Evolutionary conservation across 176 grass and related monocot species (phyloP).

Genomic region (Leersia perrieri): DNA sequence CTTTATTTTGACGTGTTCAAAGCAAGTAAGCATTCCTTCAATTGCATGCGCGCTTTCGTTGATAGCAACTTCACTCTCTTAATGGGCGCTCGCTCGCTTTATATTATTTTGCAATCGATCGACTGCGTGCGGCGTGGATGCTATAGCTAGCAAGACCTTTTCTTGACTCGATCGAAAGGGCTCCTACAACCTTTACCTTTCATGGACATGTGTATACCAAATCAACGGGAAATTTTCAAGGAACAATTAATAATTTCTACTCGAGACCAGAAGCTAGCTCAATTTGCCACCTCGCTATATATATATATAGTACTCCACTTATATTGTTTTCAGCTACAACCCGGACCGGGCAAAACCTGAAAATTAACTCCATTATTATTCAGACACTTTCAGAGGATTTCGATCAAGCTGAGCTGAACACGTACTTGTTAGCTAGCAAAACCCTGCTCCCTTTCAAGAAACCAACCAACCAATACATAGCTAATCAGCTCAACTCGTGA

Average conservation of each 20-base stretch:
- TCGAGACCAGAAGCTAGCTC: background rate
- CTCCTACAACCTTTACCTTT: background rate
- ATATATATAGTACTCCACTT: too few relatives aligned
- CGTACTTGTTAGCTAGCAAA: too few relatives aligned
- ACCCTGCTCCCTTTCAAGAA: background rate
- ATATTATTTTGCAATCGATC: slow-evolving; percentile 38
- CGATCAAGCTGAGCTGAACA: background rate
- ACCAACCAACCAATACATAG: background rate
- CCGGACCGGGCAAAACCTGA: too few relatives aligned
- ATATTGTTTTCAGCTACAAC: background rate
- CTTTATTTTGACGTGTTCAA: slow-evolving; percentile 24
- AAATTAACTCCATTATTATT: too few relatives aligned
- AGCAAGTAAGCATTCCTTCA: too few relatives aligned
- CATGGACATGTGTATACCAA: background rate
- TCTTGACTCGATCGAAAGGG: background rate
- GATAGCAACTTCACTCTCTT: background rate
- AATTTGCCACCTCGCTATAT: background rate
- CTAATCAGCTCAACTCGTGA: background rate
- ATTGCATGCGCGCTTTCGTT: too few relatives aligned
- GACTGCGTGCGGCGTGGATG: slow-evolving; percentile 29
- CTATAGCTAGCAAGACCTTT: too few relatives aligned
- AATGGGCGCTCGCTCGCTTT: background rate
- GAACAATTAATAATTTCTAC: background rate
- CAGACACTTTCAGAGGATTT: too few relatives aligned
- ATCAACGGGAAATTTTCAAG: background rate